These are phyloP conservation scores for Vitis labrusca DNA, from an alignment of 164 flowering plant genomes.

Conservation along the genomic window DNA sequence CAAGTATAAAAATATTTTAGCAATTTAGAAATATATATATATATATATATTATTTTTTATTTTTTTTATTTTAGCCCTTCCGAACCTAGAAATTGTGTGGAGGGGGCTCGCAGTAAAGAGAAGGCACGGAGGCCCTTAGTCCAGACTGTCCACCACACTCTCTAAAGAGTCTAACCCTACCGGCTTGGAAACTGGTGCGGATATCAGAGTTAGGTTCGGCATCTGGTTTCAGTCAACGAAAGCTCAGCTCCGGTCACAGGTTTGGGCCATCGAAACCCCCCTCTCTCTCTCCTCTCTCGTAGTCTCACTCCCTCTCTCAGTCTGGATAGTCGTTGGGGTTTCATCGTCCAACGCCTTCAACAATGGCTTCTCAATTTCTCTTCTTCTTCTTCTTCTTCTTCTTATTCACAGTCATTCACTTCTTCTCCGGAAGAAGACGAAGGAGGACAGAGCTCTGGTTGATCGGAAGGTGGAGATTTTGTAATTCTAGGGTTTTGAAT, in stretches of 20 bases:
- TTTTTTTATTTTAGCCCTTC: too few relatives aligned
- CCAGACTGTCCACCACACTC: too few relatives aligned
- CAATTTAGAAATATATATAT: too few relatives aligned
- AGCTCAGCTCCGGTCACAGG: constrained; percentile 47
- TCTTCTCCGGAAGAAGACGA: not conserved
- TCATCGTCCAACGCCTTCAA: not conserved
- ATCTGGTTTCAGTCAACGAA: constrained; percentile 14
- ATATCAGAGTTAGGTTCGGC: constrained; percentile 45
- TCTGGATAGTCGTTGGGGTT: constrained; percentile 13
- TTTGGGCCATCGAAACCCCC: constrained; percentile 12
- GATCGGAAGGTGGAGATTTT: not conserved
- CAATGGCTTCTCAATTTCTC: not conserved
- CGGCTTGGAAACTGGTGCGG: constrained; percentile 40
- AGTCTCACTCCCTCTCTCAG: not conserved
- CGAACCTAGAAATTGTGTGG: too few relatives aligned
- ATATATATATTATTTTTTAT: too few relatives aligned
- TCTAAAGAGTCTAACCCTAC: not conserved
- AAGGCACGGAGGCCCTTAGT: too few relatives aligned
- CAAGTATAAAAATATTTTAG: too few relatives aligned
- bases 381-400: not conserved
- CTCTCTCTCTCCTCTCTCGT: not conserved
- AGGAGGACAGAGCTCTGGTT: not conserved
- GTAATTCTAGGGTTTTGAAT: not conserved
- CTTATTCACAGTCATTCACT: not conserved
- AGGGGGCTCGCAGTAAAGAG: too few relatives aligned